phyloP scores from a whole-genome alignment of 2,329 filamentous ascomycete species.

The Botryotinia globosa region DNA sequence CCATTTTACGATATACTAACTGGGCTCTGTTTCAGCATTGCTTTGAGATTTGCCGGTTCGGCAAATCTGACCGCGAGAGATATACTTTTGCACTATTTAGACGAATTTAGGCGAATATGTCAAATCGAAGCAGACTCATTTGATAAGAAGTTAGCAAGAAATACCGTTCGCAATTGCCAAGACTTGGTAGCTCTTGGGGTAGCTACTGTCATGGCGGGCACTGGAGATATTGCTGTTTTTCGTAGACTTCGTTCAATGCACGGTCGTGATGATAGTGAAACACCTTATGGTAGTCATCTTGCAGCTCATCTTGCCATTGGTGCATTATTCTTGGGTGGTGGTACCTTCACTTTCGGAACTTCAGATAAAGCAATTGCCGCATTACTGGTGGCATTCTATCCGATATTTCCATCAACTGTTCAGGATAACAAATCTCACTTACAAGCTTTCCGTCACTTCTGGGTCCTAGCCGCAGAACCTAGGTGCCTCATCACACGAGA shows the following conservation, averaged over 20 bases:
- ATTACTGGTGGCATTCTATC: slow-evolving; percentile 88
- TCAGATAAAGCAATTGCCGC: slow-evolving; percentile 83
- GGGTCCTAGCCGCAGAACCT: slow-evolving; percentile 89
- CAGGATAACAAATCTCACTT: slow-evolving; percentile 93
- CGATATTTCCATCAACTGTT: slow-evolving; percentile 82
- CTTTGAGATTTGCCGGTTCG: slow-evolving; percentile 71
- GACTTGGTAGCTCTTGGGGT: slow-evolving; percentile 79
- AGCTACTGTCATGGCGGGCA: slow-evolving; percentile 92
- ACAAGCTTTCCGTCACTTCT: slow-evolving; percentile 95
- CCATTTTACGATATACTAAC: slow-evolving; percentile 91
- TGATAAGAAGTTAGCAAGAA: slow-evolving; percentile 78
- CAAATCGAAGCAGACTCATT: slow-evolving; percentile 58
- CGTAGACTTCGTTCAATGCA: slow-evolving; percentile 84
- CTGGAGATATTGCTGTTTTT: slow-evolving; percentile 82
- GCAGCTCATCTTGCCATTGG: slow-evolving; percentile 91
- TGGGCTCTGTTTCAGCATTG: slow-evolving; percentile 80
- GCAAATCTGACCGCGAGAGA: slow-evolving; percentile 70
- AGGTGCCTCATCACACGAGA: slow-evolving; percentile 87
- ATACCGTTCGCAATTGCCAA: slow-evolving; percentile 86
- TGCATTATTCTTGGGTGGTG: slow-evolving; percentile 85
- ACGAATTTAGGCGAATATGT: slow-evolving; percentile 79
- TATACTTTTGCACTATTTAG: slow-evolving; percentile 77
- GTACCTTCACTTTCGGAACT: slow-evolving; percentile 87
- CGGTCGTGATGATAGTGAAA: slow-evolving; percentile 78
- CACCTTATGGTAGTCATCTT: slow-evolving; percentile 89